A percentile compares a stretch with the other conserved stretches of the same genome.
Evolutionary conservation across 2,329 filamentous ascomycete species (phyloP).

Genomic region (Ciborinia camelliae): DNA sequence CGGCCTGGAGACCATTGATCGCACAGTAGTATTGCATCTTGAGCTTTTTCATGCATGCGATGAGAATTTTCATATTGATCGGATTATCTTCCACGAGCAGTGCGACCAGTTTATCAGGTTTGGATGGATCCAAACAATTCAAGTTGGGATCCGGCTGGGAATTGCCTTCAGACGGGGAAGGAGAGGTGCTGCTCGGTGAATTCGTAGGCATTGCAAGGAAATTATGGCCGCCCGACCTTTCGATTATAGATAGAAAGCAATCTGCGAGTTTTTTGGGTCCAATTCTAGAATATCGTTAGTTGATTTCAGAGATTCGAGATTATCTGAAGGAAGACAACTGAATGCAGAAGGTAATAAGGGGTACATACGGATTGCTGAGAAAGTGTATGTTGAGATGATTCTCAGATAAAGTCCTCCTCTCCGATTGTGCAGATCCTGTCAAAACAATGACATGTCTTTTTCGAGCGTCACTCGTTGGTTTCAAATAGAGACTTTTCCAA

Average conservation of each 20-base stretch:
- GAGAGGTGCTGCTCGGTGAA: background rate
- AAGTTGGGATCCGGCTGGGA: too few species aligned
- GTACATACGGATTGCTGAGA: slow-evolving; percentile 13
- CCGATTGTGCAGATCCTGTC: background rate
- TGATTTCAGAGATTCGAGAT: background rate
- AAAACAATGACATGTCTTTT: slow-evolving; percentile 12
- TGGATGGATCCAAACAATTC: too few species aligned
- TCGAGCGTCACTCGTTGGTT: background rate
- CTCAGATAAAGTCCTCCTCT: background rate
- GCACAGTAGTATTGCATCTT: slow-evolving; percentile 33
- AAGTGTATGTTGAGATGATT: slow-evolving; percentile 14
- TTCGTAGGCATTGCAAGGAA: background rate
- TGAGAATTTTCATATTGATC: slow-evolving; percentile 38
- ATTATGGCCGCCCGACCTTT: background rate
- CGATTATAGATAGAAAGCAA: slow-evolving; percentile 10
- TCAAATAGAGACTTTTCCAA: background rate
- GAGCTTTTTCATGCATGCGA: slow-evolving; percentile 23
- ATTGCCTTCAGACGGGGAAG: background rate
- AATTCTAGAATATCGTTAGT: slow-evolving; percentile 4
- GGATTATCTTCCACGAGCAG: slow-evolving; percentile 40
- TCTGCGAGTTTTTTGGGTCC: slow-evolving; percentile 9
- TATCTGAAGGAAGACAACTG: too few species aligned
- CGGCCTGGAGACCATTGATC: slow-evolving; percentile 20
- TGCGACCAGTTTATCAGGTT: background rate
- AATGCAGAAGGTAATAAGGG: background rate